Base-by-base conservation (phyloP, 2,329 filamentous ascomycete species). In the Trichoderma guizhouense region DNA sequence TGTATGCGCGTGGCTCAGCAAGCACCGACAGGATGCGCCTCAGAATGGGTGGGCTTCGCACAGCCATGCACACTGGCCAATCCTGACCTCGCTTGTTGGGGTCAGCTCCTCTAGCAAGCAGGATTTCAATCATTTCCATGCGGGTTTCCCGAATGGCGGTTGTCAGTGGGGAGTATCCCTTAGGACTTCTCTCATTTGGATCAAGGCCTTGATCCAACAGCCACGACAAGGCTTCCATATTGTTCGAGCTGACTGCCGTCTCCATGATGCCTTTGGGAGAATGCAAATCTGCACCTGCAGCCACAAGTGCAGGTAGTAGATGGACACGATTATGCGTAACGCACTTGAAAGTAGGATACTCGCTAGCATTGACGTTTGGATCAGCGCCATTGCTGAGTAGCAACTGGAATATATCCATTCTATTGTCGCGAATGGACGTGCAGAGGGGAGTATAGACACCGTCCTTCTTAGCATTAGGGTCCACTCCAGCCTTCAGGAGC, bases 41-140 rank as follows among this genome's bases (percentile, higher is more conserved):
- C 12, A 92, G 85, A 57, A 93, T 86, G 0, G 79, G 78, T 0
- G 91, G 90, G 43, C 88, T 86, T 72, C 84, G 85, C 64, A 92
- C 89, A 0, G 91, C 90, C 87, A 93, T 90, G 78, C 87, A 90
- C 12, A 92, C 84, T 0, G 91, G 91, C 91, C 91, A 93, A 77
- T 92, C 89, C 76, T 91, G 84, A 39, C 90, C 90, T 15, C 90
- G 85, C 21, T 91, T 81, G 69, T 87, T 87, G 5, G 90, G 88
- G 73, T 91, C 88, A 0, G 89, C 90, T 12, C 89, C 89, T 32
- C 87, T 84, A 4, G 82, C 79, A 7, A 91, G 83, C 1, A 92
- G 83, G 12, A 86, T 78, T 51, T 91, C 87, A 26, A 92, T 85
- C 75, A 91, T 83, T 7, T 91, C 89, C 28, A 83, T 77, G 3